A percentile compares a stretch with the other conserved stretches of the same genome.
Conservation (phyloP, 2,329 filamentous ascomycete genomes). For the Cercospora sesami region DNA sequence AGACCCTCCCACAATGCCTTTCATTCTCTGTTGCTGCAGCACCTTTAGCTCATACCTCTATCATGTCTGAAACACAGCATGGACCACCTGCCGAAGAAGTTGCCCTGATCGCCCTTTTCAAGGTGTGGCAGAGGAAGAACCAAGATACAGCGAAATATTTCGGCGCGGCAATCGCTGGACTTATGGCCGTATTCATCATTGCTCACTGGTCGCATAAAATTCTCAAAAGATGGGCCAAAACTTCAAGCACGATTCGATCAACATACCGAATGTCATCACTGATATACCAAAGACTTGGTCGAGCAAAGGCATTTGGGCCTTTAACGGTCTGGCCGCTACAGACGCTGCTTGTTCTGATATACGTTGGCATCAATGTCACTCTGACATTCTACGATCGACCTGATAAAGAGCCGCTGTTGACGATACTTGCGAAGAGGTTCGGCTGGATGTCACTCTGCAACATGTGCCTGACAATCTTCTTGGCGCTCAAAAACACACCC, state of each 20-base stretch:
- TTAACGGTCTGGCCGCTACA: constrained; percentile 15
- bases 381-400: constrained; percentile 26
- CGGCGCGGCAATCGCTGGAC: constrained; percentile 17
- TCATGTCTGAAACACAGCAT: constrained; percentile 19
- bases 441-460: constrained; percentile 33
- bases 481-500: constrained; percentile 33
- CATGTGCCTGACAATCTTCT: constrained; percentile 30
- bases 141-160: constrained; percentile 26
- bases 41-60: not conserved
- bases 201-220: constrained; percentile 19
- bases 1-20: not conserved
- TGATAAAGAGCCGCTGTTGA: constrained; percentile 15
- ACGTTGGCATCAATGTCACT: constrained; percentile 24
- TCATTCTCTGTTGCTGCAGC: not conserved
- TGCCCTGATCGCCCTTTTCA: constrained; percentile 18
- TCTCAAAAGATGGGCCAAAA: constrained; percentile 9
- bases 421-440: constrained; percentile 30
- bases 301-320: constrained; percentile 2
- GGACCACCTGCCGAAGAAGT: constrained; percentile 13
- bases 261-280: constrained; percentile 4
- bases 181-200: constrained; percentile 22
- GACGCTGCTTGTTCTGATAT: constrained; percentile 15
- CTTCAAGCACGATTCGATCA: constrained; percentile 1
- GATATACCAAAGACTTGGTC: not conserved
- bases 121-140: constrained; percentile 22